Base-by-base conservation (phyloP, 176 grass and related monocot genomes). In the Metroxylon sagu region DNA sequence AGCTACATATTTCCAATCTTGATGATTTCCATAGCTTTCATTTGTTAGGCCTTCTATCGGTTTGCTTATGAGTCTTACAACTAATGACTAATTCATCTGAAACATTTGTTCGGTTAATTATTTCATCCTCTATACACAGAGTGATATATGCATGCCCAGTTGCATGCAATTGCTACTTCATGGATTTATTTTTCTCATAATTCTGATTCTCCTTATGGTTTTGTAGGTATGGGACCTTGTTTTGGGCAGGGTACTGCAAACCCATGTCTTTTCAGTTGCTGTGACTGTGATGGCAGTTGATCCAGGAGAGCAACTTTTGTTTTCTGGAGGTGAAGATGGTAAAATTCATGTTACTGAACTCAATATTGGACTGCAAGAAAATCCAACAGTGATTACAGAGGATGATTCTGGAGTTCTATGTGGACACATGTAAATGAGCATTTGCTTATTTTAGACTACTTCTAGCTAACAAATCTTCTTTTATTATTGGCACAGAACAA, bases 241-340 rank as follows among this genome's bases (percentile, higher is more conserved):
- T 62, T 79, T 68, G 14, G 68, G 62, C 27, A 29, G 49, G 14
- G 21, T 72, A 48, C 55, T 59, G 64, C 62, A 60, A 8, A 66
- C 50, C 49, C 49, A 66, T 14, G 49, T 7, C 15, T 67, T 71
- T 5, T 66, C 54, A 14, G 57, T 30, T 66, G 14, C 68, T 6
- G 19, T 71, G 49, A 78, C 35, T 39, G 55, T 26, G 1, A 72
- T 60, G 10, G 48, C 54, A 0, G 17, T 60, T 27, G 68, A 72
- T 66, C 68, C 61, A 26, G 50, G n/a, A 17, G 76, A 72, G 21
- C 68, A 66, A 55, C 16, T 67, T 26, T 49, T 79, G 14, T 51
- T 79, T 49, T 71, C 67, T 54, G 61, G 76, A 16, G n/a, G 53
- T 14, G 6, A 18, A 39, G 68, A 72, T 72, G 49, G 54, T 55